These are phyloP conservation scores for Thelephora aurantiotincta DNA, from an alignment of 768 basidiomycete genomes.

Conservation along the genomic window DNA sequence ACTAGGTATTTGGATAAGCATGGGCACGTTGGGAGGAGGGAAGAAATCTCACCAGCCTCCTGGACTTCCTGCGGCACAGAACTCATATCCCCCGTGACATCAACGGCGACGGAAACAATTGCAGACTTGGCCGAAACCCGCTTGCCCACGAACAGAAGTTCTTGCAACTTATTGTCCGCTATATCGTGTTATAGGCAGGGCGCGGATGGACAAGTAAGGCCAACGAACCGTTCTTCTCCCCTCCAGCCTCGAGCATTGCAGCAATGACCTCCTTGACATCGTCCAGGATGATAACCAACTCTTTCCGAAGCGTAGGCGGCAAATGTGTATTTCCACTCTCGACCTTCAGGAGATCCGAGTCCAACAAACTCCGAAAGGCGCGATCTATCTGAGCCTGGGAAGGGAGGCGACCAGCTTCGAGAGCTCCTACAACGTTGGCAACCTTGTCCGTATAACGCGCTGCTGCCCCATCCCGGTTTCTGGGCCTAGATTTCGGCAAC, in stretches of 20 bases:
- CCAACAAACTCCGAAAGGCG: conserved; percentile 6
- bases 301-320: conserved; percentile 1
- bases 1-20: not conserved
- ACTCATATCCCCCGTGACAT: not conserved
- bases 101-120: conserved; percentile 9
- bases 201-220: not conserved
- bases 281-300: conserved; percentile 2
- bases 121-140: conserved; percentile 7
- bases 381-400: conserved; percentile 12
- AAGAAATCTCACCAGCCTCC: not conserved
- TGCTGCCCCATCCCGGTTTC: not conserved
- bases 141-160: conserved; percentile 9
- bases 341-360: conserved; percentile 7
- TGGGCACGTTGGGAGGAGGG: not conserved
- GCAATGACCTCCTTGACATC: conserved; percentile 6
- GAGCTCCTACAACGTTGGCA: conserved; percentile 12
- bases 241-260: conserved; percentile 9
- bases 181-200: not conserved
- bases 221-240: conserved; percentile 16
- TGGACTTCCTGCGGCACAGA: not conserved
- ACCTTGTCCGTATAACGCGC: conserved; percentile 8
- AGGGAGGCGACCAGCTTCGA: conserved; percentile 13
- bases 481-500: conserved; percentile 2
- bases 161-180: conserved; percentile 14
- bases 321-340: not conserved